Percentiles rank a stretch among this genome's conserved stretches.
These are phyloP conservation scores for Aspergillus sp. DNA, from an alignment of 2,329 filamentous ascomycete genomes.

Conservation along the genomic window DNA sequence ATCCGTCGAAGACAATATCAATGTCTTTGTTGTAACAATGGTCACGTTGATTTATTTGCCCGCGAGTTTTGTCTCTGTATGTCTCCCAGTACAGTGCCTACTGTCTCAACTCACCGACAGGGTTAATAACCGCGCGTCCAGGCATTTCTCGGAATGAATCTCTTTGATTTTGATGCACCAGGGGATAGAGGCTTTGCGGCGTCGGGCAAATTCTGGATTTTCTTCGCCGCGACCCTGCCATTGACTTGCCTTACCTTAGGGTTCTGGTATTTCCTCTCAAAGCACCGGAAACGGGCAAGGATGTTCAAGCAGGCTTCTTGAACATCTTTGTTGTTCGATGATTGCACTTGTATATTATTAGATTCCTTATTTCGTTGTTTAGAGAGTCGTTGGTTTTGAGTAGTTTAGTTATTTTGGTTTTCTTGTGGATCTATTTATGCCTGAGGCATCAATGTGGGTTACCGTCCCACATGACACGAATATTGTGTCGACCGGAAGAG, in stretches of 20 bases:
- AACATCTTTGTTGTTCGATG: background rate
- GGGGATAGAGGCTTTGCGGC: slow-evolving; percentile 10
- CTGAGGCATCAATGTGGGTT: background rate
- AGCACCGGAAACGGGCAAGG: background rate
- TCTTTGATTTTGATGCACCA: slow-evolving; percentile 16
- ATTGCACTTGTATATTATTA: background rate
- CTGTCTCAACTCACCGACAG: too few species aligned
- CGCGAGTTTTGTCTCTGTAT: slow-evolving; percentile 38
- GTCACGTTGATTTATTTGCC: slow-evolving; percentile 33
- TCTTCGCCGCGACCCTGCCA: slow-evolving; percentile 13
- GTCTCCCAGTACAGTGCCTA: background rate
- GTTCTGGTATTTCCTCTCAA: slow-evolving; percentile 12
- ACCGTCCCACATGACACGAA: background rate
- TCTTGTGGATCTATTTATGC: background rate
- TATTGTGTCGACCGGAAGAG: too few species aligned
- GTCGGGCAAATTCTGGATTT: slow-evolving; percentile 22
- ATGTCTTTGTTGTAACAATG: slow-evolving; percentile 18
- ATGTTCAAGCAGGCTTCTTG: background rate
- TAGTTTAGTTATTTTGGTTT: background rate
- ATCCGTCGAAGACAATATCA: slow-evolving; percentile 26
- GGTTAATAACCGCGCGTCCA: background rate
- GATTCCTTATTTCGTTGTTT: background rate
- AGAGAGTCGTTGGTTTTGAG: background rate
- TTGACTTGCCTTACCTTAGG: slow-evolving; percentile 16
- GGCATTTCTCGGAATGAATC: slow-evolving; percentile 24